Percentiles rank a stretch among this genome's conserved stretches.
Evolutionary conservation across 2,329 filamentous ascomycete species (phyloP).

Genomic region (Annulohypoxylon truncatum): DNA sequence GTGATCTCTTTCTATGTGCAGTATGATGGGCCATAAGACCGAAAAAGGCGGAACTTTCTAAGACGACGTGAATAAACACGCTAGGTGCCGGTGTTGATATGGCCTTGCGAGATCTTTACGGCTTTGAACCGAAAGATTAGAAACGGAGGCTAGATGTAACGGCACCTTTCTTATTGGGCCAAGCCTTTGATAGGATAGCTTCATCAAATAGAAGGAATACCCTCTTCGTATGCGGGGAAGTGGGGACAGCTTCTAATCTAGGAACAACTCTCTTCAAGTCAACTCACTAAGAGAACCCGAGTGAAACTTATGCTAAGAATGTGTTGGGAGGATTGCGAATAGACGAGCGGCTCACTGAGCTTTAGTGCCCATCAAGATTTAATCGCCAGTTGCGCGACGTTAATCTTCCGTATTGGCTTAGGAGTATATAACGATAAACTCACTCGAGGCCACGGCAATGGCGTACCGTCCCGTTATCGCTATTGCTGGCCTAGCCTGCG

Average conservation of each 20-base stretch:
- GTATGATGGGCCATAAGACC: too few relatives aligned
- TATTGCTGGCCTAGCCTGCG: slow-evolving; percentile 64
- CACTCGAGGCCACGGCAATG: slow-evolving; percentile 21
- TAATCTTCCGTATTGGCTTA: background rate
- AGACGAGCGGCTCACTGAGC: background rate
- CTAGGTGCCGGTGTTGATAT: too few relatives aligned
- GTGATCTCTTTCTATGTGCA: too few relatives aligned
- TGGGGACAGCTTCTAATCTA: background rate
- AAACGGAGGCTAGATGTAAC: background rate
- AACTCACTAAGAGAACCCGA: background rate
- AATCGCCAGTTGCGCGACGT: background rate
- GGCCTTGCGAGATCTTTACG: background rate
- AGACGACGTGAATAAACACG: too few relatives aligned
- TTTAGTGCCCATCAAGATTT: background rate
- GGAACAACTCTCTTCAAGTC: background rate
- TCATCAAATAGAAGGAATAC: too few relatives aligned
- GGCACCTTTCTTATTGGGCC: slow-evolving; percentile 6
- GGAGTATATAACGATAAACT: background rate
- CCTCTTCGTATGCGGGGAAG: slow-evolving; percentile 18
- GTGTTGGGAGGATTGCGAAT: background rate
- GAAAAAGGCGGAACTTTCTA: too few relatives aligned
- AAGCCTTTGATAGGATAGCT: background rate
- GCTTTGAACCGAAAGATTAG: background rate
- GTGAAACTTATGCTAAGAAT: background rate
- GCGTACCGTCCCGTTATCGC: slow-evolving; percentile 57